phyloP scores from a whole-genome alignment of 495 filamentous ascomycete genomes.

The Talaromyces nanjingensis region DNA sequence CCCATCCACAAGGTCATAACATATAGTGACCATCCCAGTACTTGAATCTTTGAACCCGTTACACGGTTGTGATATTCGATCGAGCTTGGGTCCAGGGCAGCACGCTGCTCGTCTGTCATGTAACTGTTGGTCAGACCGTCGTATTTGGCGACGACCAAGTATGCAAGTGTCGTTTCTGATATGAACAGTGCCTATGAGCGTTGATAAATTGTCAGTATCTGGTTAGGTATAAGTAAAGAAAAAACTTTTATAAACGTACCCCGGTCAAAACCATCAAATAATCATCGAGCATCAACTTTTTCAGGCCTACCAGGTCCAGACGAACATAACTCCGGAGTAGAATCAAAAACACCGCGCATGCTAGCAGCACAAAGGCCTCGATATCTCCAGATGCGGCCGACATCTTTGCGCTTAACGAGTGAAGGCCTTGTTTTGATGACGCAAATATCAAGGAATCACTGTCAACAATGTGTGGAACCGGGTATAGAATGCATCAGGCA shows the following conservation, averaged over 20 bases:
- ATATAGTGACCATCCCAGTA: constrained; percentile 47
- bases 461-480: neutral
- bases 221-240: constrained; percentile 11
- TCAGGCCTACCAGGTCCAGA: constrained; percentile 36
- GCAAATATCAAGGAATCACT: neutral
- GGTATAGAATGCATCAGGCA: neutral
- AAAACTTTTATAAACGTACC: constrained; percentile 26
- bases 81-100: constrained; percentile 27
- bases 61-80: constrained; percentile 36
- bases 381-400: neutral
- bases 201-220: neutral
- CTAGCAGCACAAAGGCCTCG: constrained; percentile 44
- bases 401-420: neutral
- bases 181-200: constrained; percentile 16
- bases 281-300: constrained; percentile 45
- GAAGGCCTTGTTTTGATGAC: neutral
- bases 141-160: constrained; percentile 31
- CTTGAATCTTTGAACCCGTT: constrained; percentile 21
- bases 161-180: constrained; percentile 27
- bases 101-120: constrained; percentile 40
- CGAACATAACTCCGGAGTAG: constrained; percentile 37
- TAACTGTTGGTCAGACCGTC: constrained; percentile 42
- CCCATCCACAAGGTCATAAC: constrained; percentile 43
- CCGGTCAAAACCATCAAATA: constrained; percentile 47
- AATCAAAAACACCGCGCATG: constrained; percentile 36